Evolutionary conservation across 208 protist genomes (phyloP), one percentile per base, ranked within the genome.

Genomic region (Trypanosoma lewisi): DNA sequence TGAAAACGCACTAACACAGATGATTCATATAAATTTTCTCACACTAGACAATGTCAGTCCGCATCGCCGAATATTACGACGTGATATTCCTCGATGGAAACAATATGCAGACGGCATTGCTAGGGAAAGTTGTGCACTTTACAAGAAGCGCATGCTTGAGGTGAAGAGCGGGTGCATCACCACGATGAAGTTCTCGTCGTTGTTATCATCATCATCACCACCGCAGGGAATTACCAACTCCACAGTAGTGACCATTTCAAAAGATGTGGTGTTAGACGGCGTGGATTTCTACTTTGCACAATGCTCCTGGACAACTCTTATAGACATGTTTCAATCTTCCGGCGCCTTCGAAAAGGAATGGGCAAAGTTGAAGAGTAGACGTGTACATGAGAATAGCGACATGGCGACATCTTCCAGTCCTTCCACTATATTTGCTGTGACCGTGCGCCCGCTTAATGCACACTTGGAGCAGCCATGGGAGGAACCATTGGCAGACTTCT

Each of bases 401-500:
- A n/a, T n/a, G 16, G 11, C 2, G 2, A 2, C 14, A 27, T 27
- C 45, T 28, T 27, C 11, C 2, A 27, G 19, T 27, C n/a, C 0
- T 14, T 58, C 2, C 25, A 14, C 14, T 34, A 4, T 39, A 23
- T 42, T 63, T 9, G 27, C 49, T 12, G 4, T 71, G 37, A 63
- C 44, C 23, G 25, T 73, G 37, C 60, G 44, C 25, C 19, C 61
- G 9, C 33, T 30, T n/a, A 21, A 30, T 47, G 28, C 68, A 0
- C n/a, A 55, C 12, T 34, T 73, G 23, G 59, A 63, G 56, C 59
- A 67, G 30, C 49, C 68, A 16, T 73, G 68, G 56, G 68, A 55
- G 28, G 68, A 73, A n/a, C 52, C 48, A 12, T 25, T 73, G 5
- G 68, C 59, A 11, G 12, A 42, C 8, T 30, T 73, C 6, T 55